A percentile compares a stretch with the other conserved stretches of the same genome.
Evolutionary conservation across 1,284 basidiomycete species (phyloP).

Genomic region (Cryptococcus deneoformans): DNA sequence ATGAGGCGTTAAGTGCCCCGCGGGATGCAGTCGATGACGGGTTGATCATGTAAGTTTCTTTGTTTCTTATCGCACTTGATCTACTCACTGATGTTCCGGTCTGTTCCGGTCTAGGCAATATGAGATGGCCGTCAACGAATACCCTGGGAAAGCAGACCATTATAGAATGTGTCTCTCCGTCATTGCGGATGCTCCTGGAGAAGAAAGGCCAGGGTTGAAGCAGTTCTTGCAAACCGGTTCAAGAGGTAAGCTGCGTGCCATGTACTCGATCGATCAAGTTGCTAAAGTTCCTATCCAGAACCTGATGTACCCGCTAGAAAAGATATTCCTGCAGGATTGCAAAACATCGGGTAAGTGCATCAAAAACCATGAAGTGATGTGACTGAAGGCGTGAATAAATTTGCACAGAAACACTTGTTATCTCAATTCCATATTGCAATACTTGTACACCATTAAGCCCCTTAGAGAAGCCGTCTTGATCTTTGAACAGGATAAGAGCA

Average conservation of each 20-base stretch:
- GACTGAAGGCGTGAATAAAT: not conserved
- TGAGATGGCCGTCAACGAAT: conserved; percentile 40
- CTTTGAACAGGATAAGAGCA: conserved; percentile 26
- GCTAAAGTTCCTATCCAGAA: conserved; percentile 9
- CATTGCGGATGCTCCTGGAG: conserved; percentile 40
- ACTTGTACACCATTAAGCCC: conserved; percentile 46
- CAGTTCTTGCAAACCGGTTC: conserved; percentile 31
- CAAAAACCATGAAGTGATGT: not conserved
- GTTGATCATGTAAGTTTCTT: conserved; percentile 33
- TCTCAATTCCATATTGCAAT: conserved; percentile 48
- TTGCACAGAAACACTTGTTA: conserved; percentile 45
- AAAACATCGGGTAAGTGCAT: conserved; percentile 46
- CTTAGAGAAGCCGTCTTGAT: conserved; percentile 41
- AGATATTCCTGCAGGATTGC: conserved; percentile 46
- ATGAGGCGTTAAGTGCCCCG: conserved; percentile 36
- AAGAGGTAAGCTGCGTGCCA: conserved; percentile 10
- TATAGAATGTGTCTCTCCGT: conserved; percentile 36
- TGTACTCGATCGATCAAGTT: not conserved
- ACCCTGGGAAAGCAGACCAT: conserved; percentile 39
- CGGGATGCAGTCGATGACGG: conserved; percentile 39
- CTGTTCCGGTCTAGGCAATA: conserved; percentile 34
- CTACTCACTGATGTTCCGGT: not conserved
- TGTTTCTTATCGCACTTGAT: not conserved
- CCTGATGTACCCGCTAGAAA: conserved; percentile 26
- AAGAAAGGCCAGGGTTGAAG: conserved; percentile 36